Conservation (phyloP, 176 grass and related monocot genomes). For the Rhynchospora tenuis region DNA sequence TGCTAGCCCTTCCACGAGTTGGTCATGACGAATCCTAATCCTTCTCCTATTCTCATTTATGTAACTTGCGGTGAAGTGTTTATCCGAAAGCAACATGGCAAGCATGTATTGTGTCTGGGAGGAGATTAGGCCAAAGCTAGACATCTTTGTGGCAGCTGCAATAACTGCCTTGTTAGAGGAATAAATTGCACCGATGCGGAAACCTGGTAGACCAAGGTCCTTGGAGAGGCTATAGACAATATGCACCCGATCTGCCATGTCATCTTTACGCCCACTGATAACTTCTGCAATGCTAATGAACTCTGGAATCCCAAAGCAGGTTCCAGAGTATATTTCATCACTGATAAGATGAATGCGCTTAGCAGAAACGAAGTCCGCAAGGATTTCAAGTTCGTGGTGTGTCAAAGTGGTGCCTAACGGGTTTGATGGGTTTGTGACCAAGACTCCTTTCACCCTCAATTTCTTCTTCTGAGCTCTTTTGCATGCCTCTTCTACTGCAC, state of each 20-base stretch:
- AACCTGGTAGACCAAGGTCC: constrained; percentile 86
- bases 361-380: constrained; percentile 56
- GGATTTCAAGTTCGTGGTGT: constrained; percentile 42
- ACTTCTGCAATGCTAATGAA: constrained; percentile 88
- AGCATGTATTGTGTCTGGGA: constrained; percentile 91
- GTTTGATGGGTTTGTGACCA: constrained; percentile 95
- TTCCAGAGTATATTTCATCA: constrained; percentile 96
- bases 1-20: constrained; percentile 42
- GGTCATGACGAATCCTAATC: constrained; percentile 49
- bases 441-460: constrained; percentile 72
- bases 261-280: neutral
- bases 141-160: constrained; percentile 93
- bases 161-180: constrained; percentile 59
- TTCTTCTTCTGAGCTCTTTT: constrained; percentile 39
- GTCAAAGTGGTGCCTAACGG: constrained; percentile 63
- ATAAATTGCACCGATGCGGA: constrained; percentile 87
- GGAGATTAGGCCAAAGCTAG: constrained; percentile 88
- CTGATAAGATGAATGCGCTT: constrained; percentile 80
- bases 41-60: constrained; percentile 59
- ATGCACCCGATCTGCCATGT: constrained; percentile 39
- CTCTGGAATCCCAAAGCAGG: constrained; percentile 38
- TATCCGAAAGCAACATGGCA: constrained; percentile 48
- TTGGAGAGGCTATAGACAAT: constrained; percentile 94
- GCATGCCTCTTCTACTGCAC: constrained; percentile 65
- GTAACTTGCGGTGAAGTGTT: constrained; percentile 46